Evolutionary conservation across 1,139 yeast species (phyloP).

Genomic region (Candida tetrigidarum): DNA sequence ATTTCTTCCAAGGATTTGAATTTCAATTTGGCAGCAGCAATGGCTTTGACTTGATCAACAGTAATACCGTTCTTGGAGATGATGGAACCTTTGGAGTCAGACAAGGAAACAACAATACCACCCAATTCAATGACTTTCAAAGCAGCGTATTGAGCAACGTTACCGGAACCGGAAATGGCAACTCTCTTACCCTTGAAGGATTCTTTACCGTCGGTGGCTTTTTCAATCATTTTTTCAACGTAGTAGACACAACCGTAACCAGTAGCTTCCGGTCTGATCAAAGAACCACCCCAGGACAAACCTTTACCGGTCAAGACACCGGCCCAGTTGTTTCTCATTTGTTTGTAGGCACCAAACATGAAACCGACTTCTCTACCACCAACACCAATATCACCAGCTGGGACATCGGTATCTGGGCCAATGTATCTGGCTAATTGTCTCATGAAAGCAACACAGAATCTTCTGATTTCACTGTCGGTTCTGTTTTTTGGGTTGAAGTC

Average conservation of each 20-base stretch:
- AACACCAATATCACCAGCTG: constrained; percentile 96
- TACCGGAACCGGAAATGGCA: constrained; percentile 97
- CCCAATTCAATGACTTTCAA: constrained; percentile 97
- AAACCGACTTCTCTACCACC: constrained; percentile 93
- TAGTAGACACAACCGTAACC: constrained; percentile 98
- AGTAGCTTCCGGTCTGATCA: constrained; percentile 99
- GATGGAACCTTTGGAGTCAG: constrained; percentile 93
- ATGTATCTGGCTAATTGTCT: constrained; percentile 94
- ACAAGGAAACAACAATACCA: constrained; percentile 89
- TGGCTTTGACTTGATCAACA: constrained; percentile 73
- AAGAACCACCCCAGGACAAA: constrained; percentile 97
- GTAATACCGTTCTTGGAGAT: constrained; percentile 81
- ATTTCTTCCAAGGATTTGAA: constrained; percentile 80
- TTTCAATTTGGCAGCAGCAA: constrained; percentile 80
- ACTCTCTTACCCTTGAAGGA: constrained; percentile 91
- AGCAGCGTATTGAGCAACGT: constrained; percentile 99
- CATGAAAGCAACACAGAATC: constrained; percentile 97
- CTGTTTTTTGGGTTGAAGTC: constrained; percentile 98
- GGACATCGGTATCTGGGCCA: constrained; percentile 97
- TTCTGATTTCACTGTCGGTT: constrained; percentile 91
- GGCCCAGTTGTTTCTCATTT: constrained; percentile 89
- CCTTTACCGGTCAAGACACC: constrained; percentile 99
- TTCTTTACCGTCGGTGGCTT: constrained; percentile 88
- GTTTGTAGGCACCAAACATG: constrained; percentile 97
- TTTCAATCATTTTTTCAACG: constrained; percentile 97